Conservation (phyloP, 495 filamentous ascomycete species). For the Schizothecium vesticola region DNA sequence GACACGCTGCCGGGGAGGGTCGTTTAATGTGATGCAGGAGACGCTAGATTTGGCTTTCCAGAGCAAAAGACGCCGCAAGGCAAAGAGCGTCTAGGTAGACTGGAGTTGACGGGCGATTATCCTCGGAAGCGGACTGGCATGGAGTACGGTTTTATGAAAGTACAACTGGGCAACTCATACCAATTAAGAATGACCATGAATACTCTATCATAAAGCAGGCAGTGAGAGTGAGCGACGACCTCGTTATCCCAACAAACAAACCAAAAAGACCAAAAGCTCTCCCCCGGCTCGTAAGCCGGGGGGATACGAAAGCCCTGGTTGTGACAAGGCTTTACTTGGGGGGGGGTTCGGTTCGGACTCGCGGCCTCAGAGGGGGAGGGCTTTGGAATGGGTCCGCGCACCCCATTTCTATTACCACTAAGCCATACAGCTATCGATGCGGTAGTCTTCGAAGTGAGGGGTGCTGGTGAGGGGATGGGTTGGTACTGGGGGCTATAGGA, state of each 20-base stretch:
- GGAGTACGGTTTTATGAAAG: not conserved
- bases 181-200: not conserved
- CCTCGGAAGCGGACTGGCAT: not conserved
- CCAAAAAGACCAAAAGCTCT: not conserved
- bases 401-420: not conserved
- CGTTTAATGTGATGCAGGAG: not conserved
- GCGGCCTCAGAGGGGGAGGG: not conserved
- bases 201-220: not conserved
- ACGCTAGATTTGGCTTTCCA: not conserved
- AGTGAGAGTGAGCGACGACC: not conserved
- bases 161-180: not conserved
- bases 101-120: not conserved
- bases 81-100: not conserved
- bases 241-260: not conserved
- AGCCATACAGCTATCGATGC: not conserved
- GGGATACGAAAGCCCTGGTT: not conserved
- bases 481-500: not conserved
- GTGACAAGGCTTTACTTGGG: not conserved
- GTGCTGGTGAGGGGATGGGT: not conserved
- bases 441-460: not conserved
- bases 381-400: not conserved
- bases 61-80: not conserved
- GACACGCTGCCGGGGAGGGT: not conserved
- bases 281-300: not conserved
- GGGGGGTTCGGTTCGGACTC: not conserved